Percentiles rank a stretch among this genome's conserved stretches.
phyloP scores from a whole-genome alignment of 495 filamentous ascomycete genomes.

The Podospora pseudocomata region DNA sequence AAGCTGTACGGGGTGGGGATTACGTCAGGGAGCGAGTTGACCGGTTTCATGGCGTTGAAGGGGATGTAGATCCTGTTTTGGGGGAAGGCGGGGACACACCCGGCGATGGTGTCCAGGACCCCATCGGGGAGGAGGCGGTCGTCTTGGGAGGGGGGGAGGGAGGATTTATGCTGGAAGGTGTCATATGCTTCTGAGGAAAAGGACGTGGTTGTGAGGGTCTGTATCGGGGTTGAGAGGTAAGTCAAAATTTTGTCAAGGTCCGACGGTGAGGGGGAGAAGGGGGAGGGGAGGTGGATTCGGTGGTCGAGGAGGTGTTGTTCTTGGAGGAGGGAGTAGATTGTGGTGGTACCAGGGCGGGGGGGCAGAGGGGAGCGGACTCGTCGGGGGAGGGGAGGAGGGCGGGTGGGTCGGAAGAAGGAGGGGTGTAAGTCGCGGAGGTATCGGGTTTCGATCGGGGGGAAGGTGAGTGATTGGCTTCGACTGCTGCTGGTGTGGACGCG shows the following conservation, averaged over 20 bases:
- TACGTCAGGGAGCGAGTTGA: neutral
- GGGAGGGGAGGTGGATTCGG: neutral
- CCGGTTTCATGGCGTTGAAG: neutral
- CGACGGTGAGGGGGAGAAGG: neutral
- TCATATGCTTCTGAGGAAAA: too few relatives aligned
- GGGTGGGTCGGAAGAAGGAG: neutral
- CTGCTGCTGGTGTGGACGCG: neutral
- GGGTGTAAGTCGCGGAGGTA: neutral
- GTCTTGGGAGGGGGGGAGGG: neutral
- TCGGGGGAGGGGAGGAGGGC: too few relatives aligned
- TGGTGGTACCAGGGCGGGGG: neutral
- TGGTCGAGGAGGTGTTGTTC: neutral
- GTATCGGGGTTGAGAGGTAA: too few relatives aligned
- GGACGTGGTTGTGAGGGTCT: too few relatives aligned
- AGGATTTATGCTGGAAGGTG: neutral
- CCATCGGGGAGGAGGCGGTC: neutral
- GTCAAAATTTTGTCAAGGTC: neutral
- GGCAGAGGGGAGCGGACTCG: neutral
- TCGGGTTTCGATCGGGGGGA: neutral
- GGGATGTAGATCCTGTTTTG: neutral
- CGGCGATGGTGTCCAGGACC: neutral
- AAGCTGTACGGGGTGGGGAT: neutral
- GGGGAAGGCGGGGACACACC: neutral
- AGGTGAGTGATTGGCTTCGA: neutral
- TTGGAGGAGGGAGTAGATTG: neutral